A percentile compares a stretch with the other conserved stretches of the same genome.
These are phyloP conservation scores for Tricholoma flavovirens DNA, from an alignment of 768 basidiomycete species.

Conservation along the genomic window DNA sequence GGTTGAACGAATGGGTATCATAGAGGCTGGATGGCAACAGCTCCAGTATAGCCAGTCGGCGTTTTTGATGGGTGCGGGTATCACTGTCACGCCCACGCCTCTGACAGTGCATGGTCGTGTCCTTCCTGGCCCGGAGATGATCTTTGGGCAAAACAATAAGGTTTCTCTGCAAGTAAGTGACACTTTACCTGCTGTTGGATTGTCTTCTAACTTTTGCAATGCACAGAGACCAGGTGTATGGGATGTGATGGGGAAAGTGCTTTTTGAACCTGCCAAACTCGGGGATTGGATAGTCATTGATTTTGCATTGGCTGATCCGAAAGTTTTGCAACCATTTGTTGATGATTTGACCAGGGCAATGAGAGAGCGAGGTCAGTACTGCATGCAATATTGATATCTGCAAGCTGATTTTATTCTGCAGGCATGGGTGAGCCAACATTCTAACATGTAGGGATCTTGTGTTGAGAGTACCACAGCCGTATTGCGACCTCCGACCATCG, in stretches of 20 bases:
- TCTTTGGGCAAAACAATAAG: slow-evolving; percentile 17
- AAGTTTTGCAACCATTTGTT: slow-evolving; percentile 14
- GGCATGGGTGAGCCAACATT: slow-evolving; percentile 13
- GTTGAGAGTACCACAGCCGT: neutral
- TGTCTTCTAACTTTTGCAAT: neutral
- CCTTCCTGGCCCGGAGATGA: slow-evolving; percentile 27
- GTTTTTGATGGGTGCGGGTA: slow-evolving; percentile 35
- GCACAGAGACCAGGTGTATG: slow-evolving; percentile 22
- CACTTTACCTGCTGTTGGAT: neutral
- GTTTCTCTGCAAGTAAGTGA: slow-evolving; percentile 11
- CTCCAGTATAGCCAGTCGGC: slow-evolving; percentile 33
- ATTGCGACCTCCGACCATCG: slow-evolving; percentile 4
- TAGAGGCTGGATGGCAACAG: slow-evolving; percentile 24
- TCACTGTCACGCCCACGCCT: slow-evolving; percentile 26
- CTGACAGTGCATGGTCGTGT: slow-evolving; percentile 30
- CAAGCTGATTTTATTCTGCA: neutral
- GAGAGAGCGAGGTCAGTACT: slow-evolving; percentile 19
- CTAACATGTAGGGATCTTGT: neutral
- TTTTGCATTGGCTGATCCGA: slow-evolving; percentile 16
- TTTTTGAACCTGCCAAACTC: slow-evolving; percentile 15
- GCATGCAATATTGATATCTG: neutral
- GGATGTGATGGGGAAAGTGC: slow-evolving; percentile 26
- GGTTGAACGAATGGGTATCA: slow-evolving; percentile 15
- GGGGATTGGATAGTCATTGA: slow-evolving; percentile 20
- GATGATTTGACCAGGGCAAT: slow-evolving; percentile 18